A percentile compares a stretch with the other conserved stretches of the same genome.
phyloP scores from a whole-genome alignment of 768 basidiomycete genomes.

The Asterophora lycoperdoides region DNA sequence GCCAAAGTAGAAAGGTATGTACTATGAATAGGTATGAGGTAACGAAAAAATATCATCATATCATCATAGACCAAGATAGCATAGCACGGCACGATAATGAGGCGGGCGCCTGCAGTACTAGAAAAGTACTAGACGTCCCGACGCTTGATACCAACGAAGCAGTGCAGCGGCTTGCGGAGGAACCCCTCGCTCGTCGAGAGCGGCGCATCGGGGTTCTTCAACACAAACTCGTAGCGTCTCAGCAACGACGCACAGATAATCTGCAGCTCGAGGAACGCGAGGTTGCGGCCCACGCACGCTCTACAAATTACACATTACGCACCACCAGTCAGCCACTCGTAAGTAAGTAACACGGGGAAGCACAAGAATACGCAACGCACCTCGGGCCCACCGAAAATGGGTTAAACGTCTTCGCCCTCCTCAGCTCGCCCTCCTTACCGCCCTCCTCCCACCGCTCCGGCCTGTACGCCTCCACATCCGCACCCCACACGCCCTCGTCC shows the following conservation, averaged over 20 bases:
- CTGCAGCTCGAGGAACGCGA: constrained; percentile 74
- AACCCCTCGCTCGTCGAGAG: constrained; percentile 81
- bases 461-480: constrained; percentile 66
- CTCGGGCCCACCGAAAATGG: constrained; percentile 83
- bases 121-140: constrained; percentile 36
- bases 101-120: no score
- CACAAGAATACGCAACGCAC: no score
- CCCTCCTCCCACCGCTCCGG: constrained; percentile 86
- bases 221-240: constrained; percentile 69
- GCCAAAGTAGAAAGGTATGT: no score
- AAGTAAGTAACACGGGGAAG: no score
- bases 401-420: constrained; percentile 73
- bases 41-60: no score
- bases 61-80: no score
- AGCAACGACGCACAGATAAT: constrained; percentile 80
- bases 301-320: no score
- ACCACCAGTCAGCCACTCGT: no score
- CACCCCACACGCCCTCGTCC: constrained; percentile 68
- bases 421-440: constrained; percentile 52
- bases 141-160: constrained; percentile 68
- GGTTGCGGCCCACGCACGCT: constrained; percentile 80
- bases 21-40: no score
- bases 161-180: constrained; percentile 75
- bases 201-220: constrained; percentile 55
- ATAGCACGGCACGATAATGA: no score